phyloP scores from a whole-genome alignment of 1,284 basidiomycete genomes.

The Ganoderma lingzhi region DNA sequence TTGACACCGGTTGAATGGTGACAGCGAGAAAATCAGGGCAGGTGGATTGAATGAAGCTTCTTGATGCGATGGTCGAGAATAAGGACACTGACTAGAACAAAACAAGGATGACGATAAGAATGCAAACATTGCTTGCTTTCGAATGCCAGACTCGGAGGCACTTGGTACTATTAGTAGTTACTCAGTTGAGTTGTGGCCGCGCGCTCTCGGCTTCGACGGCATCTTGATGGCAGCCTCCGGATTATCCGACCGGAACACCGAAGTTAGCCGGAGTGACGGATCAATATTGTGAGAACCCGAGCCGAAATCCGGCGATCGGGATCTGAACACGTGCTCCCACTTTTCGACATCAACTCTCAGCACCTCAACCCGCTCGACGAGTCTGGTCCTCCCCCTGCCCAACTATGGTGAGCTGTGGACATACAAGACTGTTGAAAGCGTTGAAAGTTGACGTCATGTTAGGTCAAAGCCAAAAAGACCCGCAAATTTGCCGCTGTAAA shows the following conservation, averaged over 20 bases:
- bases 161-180: no score
- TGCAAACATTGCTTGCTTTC: neutral
- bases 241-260: neutral
- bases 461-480: slow-evolving; percentile 96
- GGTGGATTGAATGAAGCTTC: slow-evolving; percentile 5
- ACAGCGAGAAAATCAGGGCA: slow-evolving; percentile 2
- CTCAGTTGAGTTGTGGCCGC: neutral
- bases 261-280: neutral
- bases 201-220: neutral
- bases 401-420: slow-evolving; percentile 3
- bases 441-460: neutral
- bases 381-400: neutral
- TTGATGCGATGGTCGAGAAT: neutral
- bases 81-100: neutral
- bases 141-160: neutral
- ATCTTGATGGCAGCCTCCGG: no score
- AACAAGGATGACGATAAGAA: neutral
- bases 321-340: neutral
- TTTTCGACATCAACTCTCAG: neutral
- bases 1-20: slow-evolving; percentile 1
- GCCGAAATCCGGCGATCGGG: neutral
- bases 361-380: neutral
- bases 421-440: neutral
- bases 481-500: slow-evolving; percentile 97
- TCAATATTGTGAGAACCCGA: neutral